Evolutionary conservation across 2,329 filamentous ascomycete genomes (phyloP), one percentile per base, ranked within the genome.

Genomic region (Fusarium dimerum): DNA sequence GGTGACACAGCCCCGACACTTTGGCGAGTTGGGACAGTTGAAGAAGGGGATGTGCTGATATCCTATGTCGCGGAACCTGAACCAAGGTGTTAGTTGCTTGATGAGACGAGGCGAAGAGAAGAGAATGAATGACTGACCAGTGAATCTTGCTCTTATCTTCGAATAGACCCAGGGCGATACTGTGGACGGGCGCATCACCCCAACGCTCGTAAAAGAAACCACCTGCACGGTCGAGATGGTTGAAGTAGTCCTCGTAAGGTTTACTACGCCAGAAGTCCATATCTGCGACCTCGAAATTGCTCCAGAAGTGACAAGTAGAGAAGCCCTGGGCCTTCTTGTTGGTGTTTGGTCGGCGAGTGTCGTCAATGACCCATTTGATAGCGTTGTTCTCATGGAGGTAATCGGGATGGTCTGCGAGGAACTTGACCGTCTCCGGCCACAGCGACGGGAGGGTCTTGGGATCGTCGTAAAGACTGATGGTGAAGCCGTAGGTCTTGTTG

Each of bases 401-500:
- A 47, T 91, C 84, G 2, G 90, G 88, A 66, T 97, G 88, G 57
- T 92, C 85, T 20, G 89, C 85, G 38, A 99, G 74, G 76, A 97
- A 99, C 71, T 94, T 92, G 60, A 87, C 78, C 0, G 93, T 97
- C 73, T 96, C 91, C n/a, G 94, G 93, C 94, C 94, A 99, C 29
- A 99, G 80, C 0, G 85, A 88, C 2, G 90, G 86, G 43, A 99
- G 90, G 40, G 89, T 93, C 66, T 90, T 80, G 12, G 94, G 91
- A 32, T 88, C 87, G 73, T 99, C 94, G 78, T 96, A 97, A 41
- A 99, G 85, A 73, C 91, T 96, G 76, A 99, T 95, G 58, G 93
- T 97, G 77, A 97, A 99, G 59, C 94, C 94, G 73, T 99, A 99
- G 5, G 93, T 97, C 76, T 97, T 96, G 79, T 99, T 97, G 78